These are phyloP conservation scores for Zymoseptoria tritici DNA, from an alignment of 2,329 filamentous ascomycete species.

Conservation along the genomic window DNA sequence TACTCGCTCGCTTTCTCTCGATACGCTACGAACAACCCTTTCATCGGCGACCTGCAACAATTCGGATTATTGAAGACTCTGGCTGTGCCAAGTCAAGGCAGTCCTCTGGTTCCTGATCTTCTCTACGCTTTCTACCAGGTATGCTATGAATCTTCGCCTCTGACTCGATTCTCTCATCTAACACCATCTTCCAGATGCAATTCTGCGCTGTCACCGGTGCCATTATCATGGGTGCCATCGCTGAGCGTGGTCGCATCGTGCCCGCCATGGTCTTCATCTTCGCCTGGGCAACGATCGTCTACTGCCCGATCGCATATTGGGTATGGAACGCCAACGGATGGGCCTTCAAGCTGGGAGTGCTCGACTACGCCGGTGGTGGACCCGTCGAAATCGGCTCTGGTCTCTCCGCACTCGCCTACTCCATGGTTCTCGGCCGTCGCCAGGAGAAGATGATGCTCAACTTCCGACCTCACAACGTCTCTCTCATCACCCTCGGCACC, in stretches of 20 bases:
- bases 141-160: too few species aligned
- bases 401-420: conserved; percentile 88
- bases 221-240: conserved; percentile 84
- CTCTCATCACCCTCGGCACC: conserved; percentile 90
- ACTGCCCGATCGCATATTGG: conserved; percentile 96
- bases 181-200: conserved; percentile 64
- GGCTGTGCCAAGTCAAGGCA: conserved; percentile 77
- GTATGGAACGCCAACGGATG: conserved; percentile 93
- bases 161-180: too few species aligned
- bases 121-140: conserved; percentile 93
- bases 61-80: conserved; percentile 84
- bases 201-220: conserved; percentile 90
- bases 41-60: conserved; percentile 82
- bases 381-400: conserved; percentile 97
- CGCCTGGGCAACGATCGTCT: conserved; percentile 93
- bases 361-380: conserved; percentile 93
- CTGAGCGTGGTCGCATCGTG: conserved; percentile 85
- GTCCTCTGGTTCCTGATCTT: conserved; percentile 78
- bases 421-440: conserved; percentile 86
- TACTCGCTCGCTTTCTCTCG: conserved; percentile 90
- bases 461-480: conserved; percentile 98
- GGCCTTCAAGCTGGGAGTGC: conserved; percentile 81
- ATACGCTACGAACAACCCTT: conserved; percentile 67
- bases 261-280: conserved; percentile 94
- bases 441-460: conserved; percentile 99